Base-by-base conservation (phyloP, 2,329 filamentous ascomycete genomes). In the Fusarium sterilihyphosum region DNA sequence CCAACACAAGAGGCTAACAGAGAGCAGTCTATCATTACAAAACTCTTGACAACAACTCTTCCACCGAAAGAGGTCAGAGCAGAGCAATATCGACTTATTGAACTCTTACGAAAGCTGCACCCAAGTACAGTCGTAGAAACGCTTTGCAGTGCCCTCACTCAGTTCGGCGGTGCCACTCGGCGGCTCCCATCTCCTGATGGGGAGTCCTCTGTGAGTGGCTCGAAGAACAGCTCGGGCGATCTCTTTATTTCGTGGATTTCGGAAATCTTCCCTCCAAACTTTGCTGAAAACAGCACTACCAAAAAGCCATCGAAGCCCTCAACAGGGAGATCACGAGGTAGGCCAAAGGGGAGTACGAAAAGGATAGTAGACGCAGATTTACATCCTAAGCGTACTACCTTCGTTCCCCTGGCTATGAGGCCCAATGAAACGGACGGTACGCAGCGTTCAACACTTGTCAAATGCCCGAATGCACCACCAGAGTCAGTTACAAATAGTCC, bases 221-320 rank as follows among this genome's bases (percentile, higher is more conserved):
- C 86, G 53, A 84, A 84, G 18, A 91, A 91, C 77, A 90, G 90
- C 7, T 82, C 86, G 3, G 90, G 90, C 4, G 85, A 86, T 26
- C 81, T 89, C 17, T 89, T 92, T 67, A 85, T 92, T 37, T 87
- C 88, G 26, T 92, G 90, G 90, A 81, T 92, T 50, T 84, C 88
- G 18, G 90, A 92, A 76, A 90, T 92, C 61, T 92, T 92, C 69
- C 90, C 90, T 24, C 84, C 82, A 41, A 64, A 80, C 81, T 65
- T 78, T 18, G 38, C 41, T 29, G 41, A 66, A 35, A 46, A 44
- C 18, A 52, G 43, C 26, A 40, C 26, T 24, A 43, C 24, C 41
- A 67, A 41, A 38, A 59, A 50, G 53, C 20, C 57, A 52, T 37
- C 40, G 37, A 66, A 59, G 29, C 26, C 50, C 17, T 43, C 62